Percentiles rank a stretch among this genome's conserved stretches.
These are phyloP conservation scores for Wallacemonas sp. DNA, from an alignment of 208 protist species.

Conservation along the genomic window DNA sequence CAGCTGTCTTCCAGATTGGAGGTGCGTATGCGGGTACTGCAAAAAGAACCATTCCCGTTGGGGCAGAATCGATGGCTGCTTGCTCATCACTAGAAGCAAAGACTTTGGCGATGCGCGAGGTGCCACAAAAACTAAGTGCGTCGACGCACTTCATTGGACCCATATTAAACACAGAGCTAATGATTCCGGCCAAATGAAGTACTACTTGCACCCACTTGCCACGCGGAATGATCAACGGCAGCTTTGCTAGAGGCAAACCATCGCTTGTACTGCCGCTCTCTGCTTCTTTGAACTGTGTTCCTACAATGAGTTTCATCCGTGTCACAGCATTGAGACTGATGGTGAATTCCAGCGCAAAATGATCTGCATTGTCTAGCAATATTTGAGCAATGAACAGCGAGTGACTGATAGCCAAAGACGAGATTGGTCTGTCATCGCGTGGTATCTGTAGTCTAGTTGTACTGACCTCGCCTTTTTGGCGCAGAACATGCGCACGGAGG, in stretches of 20 bases:
- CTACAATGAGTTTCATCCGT: slow-evolving; percentile 68
- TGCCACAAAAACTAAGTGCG: slow-evolving; percentile 55
- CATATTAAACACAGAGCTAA: slow-evolving; percentile 58
- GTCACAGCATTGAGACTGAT: slow-evolving; percentile 40
- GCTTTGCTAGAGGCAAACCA: slow-evolving; percentile 39
- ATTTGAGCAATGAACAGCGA: slow-evolving; percentile 62
- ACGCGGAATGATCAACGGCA: slow-evolving; percentile 77
- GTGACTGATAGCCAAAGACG: slow-evolving; percentile 40
- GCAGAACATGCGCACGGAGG: slow-evolving; percentile 38
- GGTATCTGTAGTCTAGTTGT: slow-evolving; percentile 64
- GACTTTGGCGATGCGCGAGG: slow-evolving; percentile 40
- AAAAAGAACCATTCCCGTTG: slow-evolving; percentile 69
- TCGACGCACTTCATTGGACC: slow-evolving; percentile 66
- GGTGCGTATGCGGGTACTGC: slow-evolving; percentile 80
- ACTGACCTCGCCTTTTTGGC: slow-evolving; percentile 51
- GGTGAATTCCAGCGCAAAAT: slow-evolving; percentile 69
- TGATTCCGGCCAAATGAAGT: slow-evolving; percentile 75
- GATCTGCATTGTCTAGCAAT: slow-evolving; percentile 40
- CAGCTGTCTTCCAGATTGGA: slow-evolving; percentile 68
- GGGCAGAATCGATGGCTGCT: slow-evolving; percentile 64
- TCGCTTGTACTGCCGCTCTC: slow-evolving; percentile 28
- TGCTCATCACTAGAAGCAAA: slow-evolving; percentile 67
- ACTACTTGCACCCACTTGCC: slow-evolving; percentile 87
- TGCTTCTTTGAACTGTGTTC: slow-evolving; percentile 57
- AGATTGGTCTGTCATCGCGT: slow-evolving; percentile 51